Evolutionary conservation across 192 early-diverging fungal genomes (phyloP).

Genomic region (Entophlyctis luteolus): DNA sequence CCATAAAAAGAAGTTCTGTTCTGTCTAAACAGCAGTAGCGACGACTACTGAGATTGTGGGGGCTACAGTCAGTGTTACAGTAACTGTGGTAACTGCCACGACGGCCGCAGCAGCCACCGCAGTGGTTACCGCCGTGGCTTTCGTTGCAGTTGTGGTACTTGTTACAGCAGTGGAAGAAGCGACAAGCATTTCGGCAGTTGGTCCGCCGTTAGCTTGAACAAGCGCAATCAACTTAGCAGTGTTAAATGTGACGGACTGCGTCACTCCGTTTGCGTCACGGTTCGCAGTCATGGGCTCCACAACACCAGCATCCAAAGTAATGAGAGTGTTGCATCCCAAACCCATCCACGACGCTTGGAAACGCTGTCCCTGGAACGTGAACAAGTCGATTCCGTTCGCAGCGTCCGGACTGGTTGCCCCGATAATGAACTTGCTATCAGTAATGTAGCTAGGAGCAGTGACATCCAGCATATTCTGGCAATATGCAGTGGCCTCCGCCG

Average conservation of each 20-base stretch:
- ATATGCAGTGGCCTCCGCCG: neutral
- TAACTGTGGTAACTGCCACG: no score
- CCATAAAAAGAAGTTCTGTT: no score
- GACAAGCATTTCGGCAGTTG: neutral
- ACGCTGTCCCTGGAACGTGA: conserved; percentile 23
- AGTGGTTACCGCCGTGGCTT: neutral
- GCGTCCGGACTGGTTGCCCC: conserved; percentile 1
- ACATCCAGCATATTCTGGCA: conserved; percentile 17
- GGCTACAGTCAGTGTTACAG: neutral
- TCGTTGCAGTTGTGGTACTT: neutral
- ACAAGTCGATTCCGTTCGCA: conserved; percentile 13
- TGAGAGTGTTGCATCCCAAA: conserved; percentile 6
- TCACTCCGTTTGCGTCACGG: neutral
- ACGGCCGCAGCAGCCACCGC: neutral
- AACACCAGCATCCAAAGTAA: neutral
- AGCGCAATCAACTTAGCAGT: neutral
- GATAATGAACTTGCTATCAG: conserved; percentile 17
- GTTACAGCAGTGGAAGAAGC: neutral
- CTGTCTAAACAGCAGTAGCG: no score
- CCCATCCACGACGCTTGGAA: conserved; percentile 10
- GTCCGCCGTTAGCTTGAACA: neutral
- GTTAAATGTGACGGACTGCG: neutral
- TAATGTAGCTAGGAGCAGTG: conserved; percentile 16
- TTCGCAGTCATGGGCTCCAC: neutral
- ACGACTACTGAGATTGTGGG: no score